Percentiles rank a stretch among this genome's conserved stretches.
These are phyloP conservation scores for Leishmania gerbilli DNA, from an alignment of 208 protist genomes.

Conservation along the genomic window DNA sequence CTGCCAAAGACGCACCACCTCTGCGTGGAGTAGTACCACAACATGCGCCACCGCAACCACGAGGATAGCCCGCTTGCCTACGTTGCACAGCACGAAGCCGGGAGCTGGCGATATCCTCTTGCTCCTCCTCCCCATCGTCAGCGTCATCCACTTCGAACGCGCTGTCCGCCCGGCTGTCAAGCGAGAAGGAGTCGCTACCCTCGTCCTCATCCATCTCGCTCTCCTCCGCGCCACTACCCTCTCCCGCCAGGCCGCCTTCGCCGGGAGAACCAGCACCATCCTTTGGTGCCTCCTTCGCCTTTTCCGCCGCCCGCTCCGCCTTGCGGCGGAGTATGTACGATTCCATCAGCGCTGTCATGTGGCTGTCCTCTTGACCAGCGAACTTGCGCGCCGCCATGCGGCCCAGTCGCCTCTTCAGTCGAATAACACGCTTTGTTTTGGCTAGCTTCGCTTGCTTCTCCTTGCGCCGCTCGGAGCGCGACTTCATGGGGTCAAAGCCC, in stretches of 20 bases:
- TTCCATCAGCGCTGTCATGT: constrained; percentile 88
- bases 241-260: constrained; percentile 9
- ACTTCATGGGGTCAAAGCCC: constrained; percentile 85
- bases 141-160: constrained; percentile 15
- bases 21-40: neutral
- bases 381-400: constrained; percentile 60
- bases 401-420: constrained; percentile 60
- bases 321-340: constrained; percentile 81
- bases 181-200: constrained; percentile 8
- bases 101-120: neutral
- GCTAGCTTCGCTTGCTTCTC: constrained; percentile 69
- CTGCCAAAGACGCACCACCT: neutral
- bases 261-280: constrained; percentile 6
- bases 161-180: constrained; percentile 17
- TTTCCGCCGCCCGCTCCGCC: constrained; percentile 67
- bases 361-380: constrained; percentile 60
- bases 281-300: constrained; percentile 34
- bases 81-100: constrained; percentile 10
- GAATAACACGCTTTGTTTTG: constrained; percentile 62
- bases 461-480: constrained; percentile 61
- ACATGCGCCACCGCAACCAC: neutral
- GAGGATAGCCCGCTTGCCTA: neutral
- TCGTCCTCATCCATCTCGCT: neutral
- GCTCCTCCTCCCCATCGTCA: constrained; percentile 9
- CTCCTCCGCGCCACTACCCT: constrained; percentile 18